These are phyloP conservation scores for Sideroxylon spinosum DNA, from an alignment of 179 eudicot genomes.

Conservation along the genomic window DNA sequence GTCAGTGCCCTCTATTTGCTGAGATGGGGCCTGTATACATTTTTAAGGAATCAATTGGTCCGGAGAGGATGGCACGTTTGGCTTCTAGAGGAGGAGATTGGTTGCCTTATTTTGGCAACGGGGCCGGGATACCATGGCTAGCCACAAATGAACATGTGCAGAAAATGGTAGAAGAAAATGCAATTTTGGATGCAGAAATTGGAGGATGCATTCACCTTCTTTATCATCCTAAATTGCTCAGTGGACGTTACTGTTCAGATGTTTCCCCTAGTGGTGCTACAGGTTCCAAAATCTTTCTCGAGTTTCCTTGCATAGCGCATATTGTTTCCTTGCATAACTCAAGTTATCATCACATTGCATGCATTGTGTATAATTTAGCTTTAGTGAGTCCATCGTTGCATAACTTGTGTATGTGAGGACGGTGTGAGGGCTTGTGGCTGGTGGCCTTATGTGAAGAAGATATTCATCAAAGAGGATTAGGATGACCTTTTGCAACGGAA, in stretches of 20 bases:
- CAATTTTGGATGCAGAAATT: slow-evolving; percentile 71
- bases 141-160: slow-evolving; percentile 72
- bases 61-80: slow-evolving; percentile 84
- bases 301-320: slow-evolving; percentile 3
- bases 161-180: slow-evolving; percentile 72
- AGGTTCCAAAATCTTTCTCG: slow-evolving; percentile 40
- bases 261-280: slow-evolving; percentile 96
- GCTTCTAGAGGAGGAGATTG: slow-evolving; percentile 96
- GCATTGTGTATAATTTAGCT: not conserved
- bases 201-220: slow-evolving; percentile 82
- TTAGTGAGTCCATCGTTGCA: not conserved
- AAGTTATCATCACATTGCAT: not conserved
- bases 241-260: slow-evolving; percentile 96
- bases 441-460: too few species aligned
- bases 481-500: too few species aligned
- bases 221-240: slow-evolving; percentile 88
- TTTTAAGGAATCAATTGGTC: slow-evolving; percentile 88
- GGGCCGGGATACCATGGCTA: slow-evolving; percentile 84
- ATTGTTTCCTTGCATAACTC: slow-evolving; percentile 1
- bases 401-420: too few species aligned
- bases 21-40: slow-evolving; percentile 99
- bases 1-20: slow-evolving; percentile 97
- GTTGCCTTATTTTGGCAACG: slow-evolving; percentile 87
- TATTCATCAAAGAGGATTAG: too few species aligned
- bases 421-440: too few species aligned